Base-by-base conservation (phyloP, 2,329 filamentous ascomycete genomes). In the Apiospora rasikravindrae region DNA sequence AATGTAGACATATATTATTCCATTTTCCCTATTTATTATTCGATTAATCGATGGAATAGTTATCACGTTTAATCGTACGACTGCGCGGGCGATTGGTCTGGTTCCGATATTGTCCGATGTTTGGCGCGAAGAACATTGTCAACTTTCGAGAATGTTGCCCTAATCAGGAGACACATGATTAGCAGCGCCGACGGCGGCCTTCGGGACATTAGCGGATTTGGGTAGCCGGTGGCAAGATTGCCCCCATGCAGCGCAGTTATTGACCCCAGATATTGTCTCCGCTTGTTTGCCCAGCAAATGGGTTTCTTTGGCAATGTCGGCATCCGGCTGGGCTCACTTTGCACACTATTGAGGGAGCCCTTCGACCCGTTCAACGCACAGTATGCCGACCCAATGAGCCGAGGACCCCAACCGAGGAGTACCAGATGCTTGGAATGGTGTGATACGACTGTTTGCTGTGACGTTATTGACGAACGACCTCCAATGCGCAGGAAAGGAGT, bases 51-150 rank as follows among this genome's bases (percentile, higher is more conserved):
- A n/a, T n/a, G n/a, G n/a, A n/a, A n/a, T n/a, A n/a, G n/a, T n/a
- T n/a, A n/a, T n/a, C n/a, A n/a, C n/a, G n/a, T n/a, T n/a, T n/a
- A n/a, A n/a, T n/a, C n/a, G n/a, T n/a, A n/a, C n/a, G n/a, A n/a
- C n/a, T n/a, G n/a, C n/a, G n/a, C n/a, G n/a, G n/a, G n/a, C 10
- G 22, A 64, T 64, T 40, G 33, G 33, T 2, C 33, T 40, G 57
- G n/a, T 64, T 40, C 57, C 57, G 57, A 40, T 40, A 64, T 64
- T 33, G 57, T 64, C 57, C 57, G 57, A 64, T 64, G 57, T 64
- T 64, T 64, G 57, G 57, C 57, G 57, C 57, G 57, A 64, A 64
- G 57, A 64, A 64, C 33, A 40, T 24, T 40, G 33, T 64, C 33
- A 8, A 24, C 29, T 64, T 64, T 37, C 57, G 57, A 64, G 29